These are phyloP conservation scores for Alternaria sp. DNA, from an alignment of 2,329 filamentous ascomycete genomes.

Conservation along the genomic window DNA sequence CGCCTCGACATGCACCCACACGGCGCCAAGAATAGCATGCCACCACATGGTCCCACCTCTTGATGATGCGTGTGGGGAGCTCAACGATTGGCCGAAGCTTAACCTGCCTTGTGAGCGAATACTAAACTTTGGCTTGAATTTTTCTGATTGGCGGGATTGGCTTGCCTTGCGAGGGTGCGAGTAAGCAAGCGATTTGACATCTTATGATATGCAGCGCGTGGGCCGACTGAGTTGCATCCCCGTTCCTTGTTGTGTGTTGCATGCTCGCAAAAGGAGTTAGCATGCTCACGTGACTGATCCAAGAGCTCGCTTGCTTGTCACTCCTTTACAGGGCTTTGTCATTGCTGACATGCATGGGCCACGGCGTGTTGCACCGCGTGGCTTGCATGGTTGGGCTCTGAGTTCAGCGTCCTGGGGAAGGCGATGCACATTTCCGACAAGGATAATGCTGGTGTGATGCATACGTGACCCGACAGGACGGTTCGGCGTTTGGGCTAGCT, in stretches of 20 bases:
- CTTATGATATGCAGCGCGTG: neutral
- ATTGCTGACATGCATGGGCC: slow-evolving; percentile 8
- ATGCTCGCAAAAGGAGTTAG: neutral
- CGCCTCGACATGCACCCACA: neutral
- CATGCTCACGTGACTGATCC: slow-evolving; percentile 1
- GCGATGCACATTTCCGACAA: neutral
- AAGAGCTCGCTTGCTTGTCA: neutral
- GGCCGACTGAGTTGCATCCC: neutral
- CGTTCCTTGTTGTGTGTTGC: neutral
- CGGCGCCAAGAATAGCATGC: neutral
- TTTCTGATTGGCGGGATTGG: neutral
- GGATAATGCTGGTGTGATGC: neutral
- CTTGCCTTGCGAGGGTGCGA: neutral
- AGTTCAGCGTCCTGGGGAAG: neutral
- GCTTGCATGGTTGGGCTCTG: slow-evolving; percentile 15
- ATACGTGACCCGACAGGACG: neutral
- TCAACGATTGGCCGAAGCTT: neutral
- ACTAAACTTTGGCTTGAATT: neutral
- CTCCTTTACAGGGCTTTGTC: neutral
- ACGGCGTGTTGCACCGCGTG: slow-evolving; percentile 12
- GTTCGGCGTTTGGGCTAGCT: neutral
- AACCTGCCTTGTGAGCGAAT: neutral
- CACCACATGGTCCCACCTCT: neutral
- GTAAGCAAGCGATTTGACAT: neutral
- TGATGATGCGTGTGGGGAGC: slow-evolving; percentile 5